These are phyloP conservation scores for Fusarium liriodendri DNA, from an alignment of 2,329 filamentous ascomycete species.

Conservation along the genomic window DNA sequence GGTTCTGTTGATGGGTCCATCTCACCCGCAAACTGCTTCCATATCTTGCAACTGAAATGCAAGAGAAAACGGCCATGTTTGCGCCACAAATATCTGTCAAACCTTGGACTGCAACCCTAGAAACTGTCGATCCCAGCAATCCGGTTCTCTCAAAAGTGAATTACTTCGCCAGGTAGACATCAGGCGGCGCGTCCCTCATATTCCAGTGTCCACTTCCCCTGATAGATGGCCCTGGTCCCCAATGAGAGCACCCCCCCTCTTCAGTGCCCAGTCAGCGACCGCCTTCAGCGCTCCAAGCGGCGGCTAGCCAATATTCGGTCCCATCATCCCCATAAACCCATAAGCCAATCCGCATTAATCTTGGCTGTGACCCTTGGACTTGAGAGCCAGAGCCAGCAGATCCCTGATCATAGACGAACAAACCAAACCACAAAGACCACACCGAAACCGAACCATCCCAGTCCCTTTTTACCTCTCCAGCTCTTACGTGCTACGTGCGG, in stretches of 20 bases:
- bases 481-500: conserved; percentile 3
- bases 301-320: conserved; percentile 36
- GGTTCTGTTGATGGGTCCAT: not conserved
- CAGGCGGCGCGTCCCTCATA: conserved; percentile 31
- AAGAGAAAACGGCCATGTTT: not conserved
- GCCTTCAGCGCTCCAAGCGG: conserved; percentile 15
- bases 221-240: conserved; percentile 23
- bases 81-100: conserved; percentile 5
- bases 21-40: not conserved
- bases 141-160: not conserved
- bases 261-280: conserved; percentile 8
- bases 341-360: conserved; percentile 34
- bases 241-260: not conserved
- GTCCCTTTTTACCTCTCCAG: conserved; percentile 8
- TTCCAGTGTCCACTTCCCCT: conserved; percentile 35
- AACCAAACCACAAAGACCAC: conserved; percentile 16
- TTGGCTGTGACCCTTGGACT: conserved; percentile 22
- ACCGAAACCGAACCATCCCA: conserved; percentile 24
- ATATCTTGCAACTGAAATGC: not conserved
- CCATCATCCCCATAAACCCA: conserved; percentile 30
- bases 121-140: not conserved
- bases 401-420: conserved; percentile 23
- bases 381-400: conserved; percentile 5
- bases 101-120: not conserved
- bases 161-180: conserved; percentile 18